Conservation (phyloP, 202 grass and related monocot species). For the Setaria viridis region DNA sequence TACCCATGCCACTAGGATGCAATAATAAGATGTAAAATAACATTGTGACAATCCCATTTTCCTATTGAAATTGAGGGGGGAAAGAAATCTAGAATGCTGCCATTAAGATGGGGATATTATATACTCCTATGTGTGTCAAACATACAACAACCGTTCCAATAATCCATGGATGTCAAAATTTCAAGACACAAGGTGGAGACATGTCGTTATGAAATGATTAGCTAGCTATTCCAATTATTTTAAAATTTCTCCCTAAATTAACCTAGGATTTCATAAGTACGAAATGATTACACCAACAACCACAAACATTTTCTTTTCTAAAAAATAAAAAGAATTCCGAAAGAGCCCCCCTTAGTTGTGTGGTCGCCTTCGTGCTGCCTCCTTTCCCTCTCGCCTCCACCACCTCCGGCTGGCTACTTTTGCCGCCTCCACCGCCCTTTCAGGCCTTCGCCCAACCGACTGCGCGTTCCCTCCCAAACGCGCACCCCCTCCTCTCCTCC, state of each 20-base stretch:
- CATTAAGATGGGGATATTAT: background rate
- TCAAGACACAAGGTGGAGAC: background rate
- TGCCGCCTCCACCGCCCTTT: constrained; percentile 43
- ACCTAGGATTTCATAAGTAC: background rate
- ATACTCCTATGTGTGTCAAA: background rate
- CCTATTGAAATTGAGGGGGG: too few relatives aligned
- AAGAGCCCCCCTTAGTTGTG: constrained; percentile 42
- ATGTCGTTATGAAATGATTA: constrained; percentile 12
- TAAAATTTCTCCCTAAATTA: background rate
- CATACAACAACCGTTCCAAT: background rate
- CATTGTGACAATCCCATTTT: background rate
- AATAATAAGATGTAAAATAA: too few relatives aligned
- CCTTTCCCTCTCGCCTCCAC: constrained; percentile 39
- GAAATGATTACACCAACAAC: constrained; percentile 46
- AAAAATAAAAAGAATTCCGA: background rate
- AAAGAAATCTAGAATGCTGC: background rate
- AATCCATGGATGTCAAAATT: background rate
- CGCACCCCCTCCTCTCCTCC: background rate
- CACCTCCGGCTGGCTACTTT: constrained; percentile 51
- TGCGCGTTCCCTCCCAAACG: constrained; percentile 30
- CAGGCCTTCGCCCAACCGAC: constrained; percentile 32
- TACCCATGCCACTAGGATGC: background rate
- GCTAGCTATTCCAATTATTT: background rate
- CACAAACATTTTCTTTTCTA: background rate
- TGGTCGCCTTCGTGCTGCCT: constrained; percentile 51